Evolutionary conservation across 371 early-diverging fungal genomes (phyloP).

Genomic region (Mucor saturninus): DNA sequence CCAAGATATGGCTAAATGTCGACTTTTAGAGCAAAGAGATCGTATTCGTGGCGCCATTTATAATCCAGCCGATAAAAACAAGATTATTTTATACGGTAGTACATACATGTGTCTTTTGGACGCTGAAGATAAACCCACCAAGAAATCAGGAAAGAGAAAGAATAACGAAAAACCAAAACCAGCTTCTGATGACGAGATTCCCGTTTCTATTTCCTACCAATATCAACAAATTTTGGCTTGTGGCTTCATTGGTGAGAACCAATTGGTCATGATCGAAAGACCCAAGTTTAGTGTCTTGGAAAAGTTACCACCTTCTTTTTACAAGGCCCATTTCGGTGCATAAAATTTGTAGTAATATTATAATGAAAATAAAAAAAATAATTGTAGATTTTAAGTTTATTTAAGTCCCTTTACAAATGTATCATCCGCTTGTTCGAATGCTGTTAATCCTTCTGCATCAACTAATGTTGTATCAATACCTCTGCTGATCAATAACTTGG

Average conservation of each 20-base stretch:
- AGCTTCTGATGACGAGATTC: slow-evolving; percentile 41
- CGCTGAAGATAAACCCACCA: slow-evolving; percentile 52
- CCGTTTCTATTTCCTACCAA: slow-evolving; percentile 73
- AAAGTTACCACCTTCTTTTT: slow-evolving; percentile 81
- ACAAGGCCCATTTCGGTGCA: slow-evolving; percentile 81
- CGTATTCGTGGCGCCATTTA: slow-evolving; percentile 76
- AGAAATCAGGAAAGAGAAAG: slow-evolving; percentile 34
- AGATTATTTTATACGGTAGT: slow-evolving; percentile 73
- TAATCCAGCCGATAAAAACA: slow-evolving; percentile 67
- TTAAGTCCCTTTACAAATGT: slow-evolving; percentile 4
- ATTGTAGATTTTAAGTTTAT: slow-evolving; percentile 6
- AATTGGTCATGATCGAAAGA: slow-evolving; percentile 85
- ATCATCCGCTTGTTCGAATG: slow-evolving; percentile 44
- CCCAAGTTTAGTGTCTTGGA: slow-evolving; percentile 80
- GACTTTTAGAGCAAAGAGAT: slow-evolving; percentile 66
- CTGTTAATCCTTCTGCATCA: slow-evolving; percentile 43
- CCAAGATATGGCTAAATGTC: slow-evolving; percentile 50
- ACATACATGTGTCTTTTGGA: slow-evolving; percentile 78
- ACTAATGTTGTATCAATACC: slow-evolving; percentile 33
- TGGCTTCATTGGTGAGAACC: slow-evolving; percentile 70
- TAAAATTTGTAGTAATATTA: background rate
- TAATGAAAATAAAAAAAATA: slow-evolving; percentile 16
- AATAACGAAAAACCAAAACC: slow-evolving; percentile 22
- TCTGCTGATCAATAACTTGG: slow-evolving; percentile 30
- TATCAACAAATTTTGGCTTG: slow-evolving; percentile 83